Evolutionary conservation across 495 filamentous ascomycete genomes (phyloP).

Genomic region (Trichoderma orchidacearum): DNA sequence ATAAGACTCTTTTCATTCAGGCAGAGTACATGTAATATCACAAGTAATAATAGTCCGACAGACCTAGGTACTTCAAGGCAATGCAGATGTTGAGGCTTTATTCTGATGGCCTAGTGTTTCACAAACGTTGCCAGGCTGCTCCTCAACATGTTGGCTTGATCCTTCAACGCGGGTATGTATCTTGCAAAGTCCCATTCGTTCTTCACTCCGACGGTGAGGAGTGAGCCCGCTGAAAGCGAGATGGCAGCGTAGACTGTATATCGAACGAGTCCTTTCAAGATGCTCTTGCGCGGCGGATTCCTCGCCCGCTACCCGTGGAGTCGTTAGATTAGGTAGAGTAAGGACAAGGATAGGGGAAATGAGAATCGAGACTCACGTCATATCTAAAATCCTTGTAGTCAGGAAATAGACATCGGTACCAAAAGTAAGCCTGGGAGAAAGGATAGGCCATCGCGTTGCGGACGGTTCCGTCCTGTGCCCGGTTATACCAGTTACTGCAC

Average conservation of each 20-base stretch:
- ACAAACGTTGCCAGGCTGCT: neutral
- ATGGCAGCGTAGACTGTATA: neutral
- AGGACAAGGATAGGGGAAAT: neutral
- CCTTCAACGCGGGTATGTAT: neutral
- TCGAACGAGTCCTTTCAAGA: neutral
- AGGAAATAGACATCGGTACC: neutral
- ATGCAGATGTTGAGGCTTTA: no score
- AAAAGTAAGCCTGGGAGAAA: neutral
- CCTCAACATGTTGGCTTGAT: neutral
- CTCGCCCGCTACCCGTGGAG: no score
- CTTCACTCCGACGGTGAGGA: neutral
- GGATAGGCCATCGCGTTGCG: neutral
- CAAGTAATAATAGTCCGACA: no score
- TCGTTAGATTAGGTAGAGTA: neutral
- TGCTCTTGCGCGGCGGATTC: neutral
- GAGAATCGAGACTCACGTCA: neutral
- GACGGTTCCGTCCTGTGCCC: neutral
- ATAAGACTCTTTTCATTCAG: no score
- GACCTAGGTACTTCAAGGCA: no score
- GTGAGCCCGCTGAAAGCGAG: neutral
- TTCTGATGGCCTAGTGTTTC: neutral
- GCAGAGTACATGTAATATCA: no score
- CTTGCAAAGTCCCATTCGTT: neutral
- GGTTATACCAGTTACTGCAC: slow-evolving; percentile 30
- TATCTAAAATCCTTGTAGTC: neutral